phyloP scores from a whole-genome alignment of 2,329 filamentous ascomycete genomes.

The Pochonia chlamydosporia region DNA sequence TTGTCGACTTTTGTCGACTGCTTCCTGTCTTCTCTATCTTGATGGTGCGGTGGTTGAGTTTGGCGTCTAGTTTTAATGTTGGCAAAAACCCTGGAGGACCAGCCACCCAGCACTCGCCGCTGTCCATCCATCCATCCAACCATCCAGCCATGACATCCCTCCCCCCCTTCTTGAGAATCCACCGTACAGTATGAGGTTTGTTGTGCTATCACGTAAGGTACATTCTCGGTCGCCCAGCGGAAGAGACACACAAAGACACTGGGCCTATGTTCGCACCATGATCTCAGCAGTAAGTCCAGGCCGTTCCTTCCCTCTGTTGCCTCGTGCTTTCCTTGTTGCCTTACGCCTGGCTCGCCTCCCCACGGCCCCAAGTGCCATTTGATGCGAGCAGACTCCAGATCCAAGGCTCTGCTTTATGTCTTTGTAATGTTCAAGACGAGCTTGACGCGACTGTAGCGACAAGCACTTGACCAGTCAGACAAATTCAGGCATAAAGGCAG shows the following conservation, averaged over 20 bases:
- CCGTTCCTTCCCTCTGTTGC: slow-evolving; percentile 2
- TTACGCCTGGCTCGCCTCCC: background rate
- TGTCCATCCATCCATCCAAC: background rate
- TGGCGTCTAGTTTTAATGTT: no score
- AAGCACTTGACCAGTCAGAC: no score
- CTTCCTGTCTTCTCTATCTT: background rate
- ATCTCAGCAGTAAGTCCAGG: no score
- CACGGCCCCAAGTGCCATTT: no score
- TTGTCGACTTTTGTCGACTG: background rate
- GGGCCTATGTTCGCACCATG: no score
- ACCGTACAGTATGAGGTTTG: slow-evolving; percentile 1
- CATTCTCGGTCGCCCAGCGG: background rate
- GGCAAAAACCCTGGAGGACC: background rate
- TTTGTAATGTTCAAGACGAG: no score
- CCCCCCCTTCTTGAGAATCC: background rate
- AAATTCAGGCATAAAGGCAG: no score
- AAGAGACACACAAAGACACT: background rate
- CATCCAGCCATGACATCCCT: background rate
- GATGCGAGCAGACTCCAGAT: no score
- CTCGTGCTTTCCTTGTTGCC: background rate
- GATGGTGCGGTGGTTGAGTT: no score
- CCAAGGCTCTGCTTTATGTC: no score
- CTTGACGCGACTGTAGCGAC: no score
- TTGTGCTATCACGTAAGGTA: background rate
- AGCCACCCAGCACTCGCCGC: background rate